Base-by-base conservation (phyloP, 139 green algal genomes). In the Chlorella sp. region DNA sequence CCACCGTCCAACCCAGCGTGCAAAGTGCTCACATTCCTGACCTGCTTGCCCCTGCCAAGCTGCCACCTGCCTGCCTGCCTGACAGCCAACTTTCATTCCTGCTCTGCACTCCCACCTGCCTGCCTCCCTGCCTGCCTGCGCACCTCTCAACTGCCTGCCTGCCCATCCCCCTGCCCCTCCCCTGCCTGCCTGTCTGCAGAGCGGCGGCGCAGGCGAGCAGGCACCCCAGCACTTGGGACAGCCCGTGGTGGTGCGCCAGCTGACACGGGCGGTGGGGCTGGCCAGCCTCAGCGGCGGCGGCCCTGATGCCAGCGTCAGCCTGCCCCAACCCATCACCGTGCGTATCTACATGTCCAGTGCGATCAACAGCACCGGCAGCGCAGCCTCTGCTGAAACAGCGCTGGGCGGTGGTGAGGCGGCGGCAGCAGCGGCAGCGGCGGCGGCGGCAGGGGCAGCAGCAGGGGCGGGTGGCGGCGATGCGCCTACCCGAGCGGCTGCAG, bases 281-380 rank as follows among this genome's bases (percentile, higher is more conserved):
- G 89, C 37, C 71, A 60, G 48, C 78, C 34, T 71, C 2, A 22
- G 22, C 16, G 76, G 75, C 69, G 66, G 81, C 60, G 71, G 64
- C 57, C 36, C 53, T 3, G 89, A 75, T 16, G 42, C 76, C 16
- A 32, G 32, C 34, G 83, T 89, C 9, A 4, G 24, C n/a, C 68
- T 92, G 39, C 84, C 89, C 60, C 26, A 64, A 37, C 69, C 89
- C 83, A 86, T 92, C 83, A 88, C 89, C 7, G 89, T 92, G 0
- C 83, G 84, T 66, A 79, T 92, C 73, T 92, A 92, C 84, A 75
- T 89, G 78, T 92, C 89, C 21, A 69, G 73, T 60, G 12, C 68
- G 34, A 75, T 76, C 32, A 69, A 42, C 85, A 84, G 86, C 75
- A 53, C 19, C 1, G 86, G 86, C 73, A 84, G 75, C 60, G 86